Percentiles rank a stretch among this genome's conserved stretches.
Evolutionary conservation across 2,329 filamentous ascomycete species (phyloP).

Genomic region (Curvularia sp.): DNA sequence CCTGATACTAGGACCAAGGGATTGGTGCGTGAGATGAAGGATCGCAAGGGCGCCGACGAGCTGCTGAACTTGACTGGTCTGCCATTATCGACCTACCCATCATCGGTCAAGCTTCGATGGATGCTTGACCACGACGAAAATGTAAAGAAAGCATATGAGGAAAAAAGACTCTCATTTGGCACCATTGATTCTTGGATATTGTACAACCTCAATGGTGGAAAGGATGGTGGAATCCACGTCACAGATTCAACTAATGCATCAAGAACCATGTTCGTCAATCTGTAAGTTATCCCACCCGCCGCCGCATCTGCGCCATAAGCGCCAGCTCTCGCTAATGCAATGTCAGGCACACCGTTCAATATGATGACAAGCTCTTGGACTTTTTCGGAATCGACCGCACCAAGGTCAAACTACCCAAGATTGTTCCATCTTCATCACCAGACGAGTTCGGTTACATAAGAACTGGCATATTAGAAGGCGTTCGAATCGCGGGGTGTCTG

Average conservation of each 20-base stretch:
- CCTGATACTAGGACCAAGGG: conserved; percentile 81
- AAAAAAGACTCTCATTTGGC: conserved; percentile 78
- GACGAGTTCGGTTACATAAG: conserved; percentile 74
- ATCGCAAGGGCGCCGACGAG: conserved; percentile 69
- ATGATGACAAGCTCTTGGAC: conserved; percentile 75
- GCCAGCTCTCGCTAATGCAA: conserved; percentile 8
- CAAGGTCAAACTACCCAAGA: conserved; percentile 80
- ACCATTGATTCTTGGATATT: conserved; percentile 90
- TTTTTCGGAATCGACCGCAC: conserved; percentile 79
- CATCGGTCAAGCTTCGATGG: conserved; percentile 85
- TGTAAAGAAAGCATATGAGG: conserved; percentile 77
- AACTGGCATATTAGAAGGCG: conserved; percentile 70
- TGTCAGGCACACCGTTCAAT: conserved; percentile 69
- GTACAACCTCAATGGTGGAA: conserved; percentile 80
- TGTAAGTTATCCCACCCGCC: conserved; percentile 47
- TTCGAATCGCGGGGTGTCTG: conserved; percentile 80
- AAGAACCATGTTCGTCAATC: conserved; percentile 93
- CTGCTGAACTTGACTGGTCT: conserved; percentile 77
- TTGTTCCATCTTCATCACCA: conserved; percentile 79
- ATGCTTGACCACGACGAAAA: conserved; percentile 73
- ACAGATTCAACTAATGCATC: conserved; percentile 89
- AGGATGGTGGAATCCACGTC: conserved; percentile 72
- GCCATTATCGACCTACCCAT: conserved; percentile 87
- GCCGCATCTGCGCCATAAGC: conserved; percentile 5
- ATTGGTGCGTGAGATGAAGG: conserved; percentile 78